Evolutionary conservation across 1,284 basidiomycete species (phyloP).

Genomic region (Irpex sp.): DNA sequence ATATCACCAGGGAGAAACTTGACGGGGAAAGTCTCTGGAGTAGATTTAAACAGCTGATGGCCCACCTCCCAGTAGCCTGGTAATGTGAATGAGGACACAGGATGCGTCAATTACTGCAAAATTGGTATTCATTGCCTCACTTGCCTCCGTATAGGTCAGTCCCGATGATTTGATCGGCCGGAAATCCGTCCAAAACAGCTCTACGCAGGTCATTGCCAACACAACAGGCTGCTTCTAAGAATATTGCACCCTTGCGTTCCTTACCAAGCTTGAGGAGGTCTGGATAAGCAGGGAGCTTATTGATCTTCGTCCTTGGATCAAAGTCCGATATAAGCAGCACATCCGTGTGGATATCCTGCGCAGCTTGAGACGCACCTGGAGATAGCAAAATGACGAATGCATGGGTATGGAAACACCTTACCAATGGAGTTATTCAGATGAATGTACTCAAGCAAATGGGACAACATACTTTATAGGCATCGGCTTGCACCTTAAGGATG

Average conservation of each 20-base stretch:
- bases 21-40: constrained; percentile 37
- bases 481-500: constrained; percentile 38
- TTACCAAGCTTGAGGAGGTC: constrained; percentile 36
- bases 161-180: constrained; percentile 29
- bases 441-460: too few relatives aligned
- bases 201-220: constrained; percentile 44
- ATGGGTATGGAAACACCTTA: constrained; percentile 36
- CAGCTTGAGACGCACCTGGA: background rate
- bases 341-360: too few relatives aligned
- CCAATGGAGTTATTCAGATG: too few relatives aligned
- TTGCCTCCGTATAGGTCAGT: constrained; percentile 30
- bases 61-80: constrained; percentile 33
- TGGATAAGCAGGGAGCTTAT: constrained; percentile 39
- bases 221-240: constrained; percentile 37
- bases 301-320: constrained; percentile 21
- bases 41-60: constrained; percentile 29
- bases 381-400: constrained; percentile 24
- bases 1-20: constrained; percentile 46
- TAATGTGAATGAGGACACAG: too few relatives aligned
- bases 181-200: constrained; percentile 37
- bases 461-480: constrained; percentile 8
- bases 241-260: constrained; percentile 39
- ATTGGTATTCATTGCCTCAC: constrained; percentile 9
- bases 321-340: too few relatives aligned
- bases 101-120: background rate